Percentiles rank a stretch among this genome's conserved stretches.
These are phyloP conservation scores for Heterobasidion parviporum DNA, from an alignment of 1,284 basidiomycete genomes.

Conservation along the genomic window DNA sequence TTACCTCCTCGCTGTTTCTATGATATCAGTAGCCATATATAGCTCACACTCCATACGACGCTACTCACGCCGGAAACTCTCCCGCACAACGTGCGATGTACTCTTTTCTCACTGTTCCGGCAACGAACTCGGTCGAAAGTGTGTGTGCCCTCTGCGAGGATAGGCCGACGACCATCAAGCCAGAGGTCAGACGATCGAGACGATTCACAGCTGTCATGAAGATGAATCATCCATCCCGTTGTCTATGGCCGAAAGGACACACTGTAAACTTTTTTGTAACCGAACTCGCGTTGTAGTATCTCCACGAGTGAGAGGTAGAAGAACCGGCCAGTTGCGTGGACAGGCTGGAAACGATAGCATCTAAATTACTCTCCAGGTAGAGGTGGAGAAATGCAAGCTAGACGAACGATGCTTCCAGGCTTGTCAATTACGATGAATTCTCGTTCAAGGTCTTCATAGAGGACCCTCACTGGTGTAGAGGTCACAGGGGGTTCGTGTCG, in stretches of 20 bases:
- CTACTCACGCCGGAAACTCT: slow-evolving; percentile 70
- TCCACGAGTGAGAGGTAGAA: slow-evolving; percentile 84
- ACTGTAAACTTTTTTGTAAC: slow-evolving; percentile 81
- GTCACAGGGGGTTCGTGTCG: slow-evolving; percentile 95
- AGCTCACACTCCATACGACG: background rate
- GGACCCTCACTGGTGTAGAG: slow-evolving; percentile 76
- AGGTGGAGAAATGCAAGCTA: slow-evolving; percentile 17
- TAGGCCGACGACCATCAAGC: slow-evolving; percentile 91
- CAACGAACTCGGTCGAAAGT: slow-evolving; percentile 77
- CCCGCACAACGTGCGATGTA: slow-evolving; percentile 86
- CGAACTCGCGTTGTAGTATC: slow-evolving; percentile 82
- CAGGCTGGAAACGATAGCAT: slow-evolving; percentile 46
- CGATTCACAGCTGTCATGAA: slow-evolving; percentile 76
- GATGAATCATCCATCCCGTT: background rate
- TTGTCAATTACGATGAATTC: slow-evolving; percentile 92
- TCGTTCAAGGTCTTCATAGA: slow-evolving; percentile 70
- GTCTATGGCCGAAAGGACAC: slow-evolving; percentile 21
- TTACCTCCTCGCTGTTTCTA: slow-evolving; percentile 58
- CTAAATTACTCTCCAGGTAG: background rate
- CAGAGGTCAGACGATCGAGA: slow-evolving; percentile 91
- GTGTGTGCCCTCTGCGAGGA: slow-evolving; percentile 63
- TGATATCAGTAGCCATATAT: background rate
- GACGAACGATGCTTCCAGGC: slow-evolving; percentile 84
- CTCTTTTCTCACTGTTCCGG: slow-evolving; percentile 80
- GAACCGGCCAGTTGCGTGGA: slow-evolving; percentile 86